Conservation (phyloP, 192 early-diverging fungal genomes). For the Entophlyctis luteolus region DNA sequence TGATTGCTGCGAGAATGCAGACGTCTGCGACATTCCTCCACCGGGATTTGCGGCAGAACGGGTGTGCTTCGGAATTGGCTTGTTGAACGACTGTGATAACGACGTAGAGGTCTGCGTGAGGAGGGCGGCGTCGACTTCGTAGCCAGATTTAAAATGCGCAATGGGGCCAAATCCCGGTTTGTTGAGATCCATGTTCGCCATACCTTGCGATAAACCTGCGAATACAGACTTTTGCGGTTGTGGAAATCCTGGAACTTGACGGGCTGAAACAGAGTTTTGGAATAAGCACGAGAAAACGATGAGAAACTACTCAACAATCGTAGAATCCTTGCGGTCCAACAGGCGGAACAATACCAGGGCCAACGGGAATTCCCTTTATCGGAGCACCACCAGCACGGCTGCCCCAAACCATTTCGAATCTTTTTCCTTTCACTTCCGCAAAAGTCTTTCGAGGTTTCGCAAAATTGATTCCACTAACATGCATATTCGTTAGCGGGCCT, state of each 20-base stretch:
- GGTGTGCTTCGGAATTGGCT: constrained; percentile 1
- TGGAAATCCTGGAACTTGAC: neutral
- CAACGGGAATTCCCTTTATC: constrained; percentile 18
- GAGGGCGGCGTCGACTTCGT: constrained; percentile 5
- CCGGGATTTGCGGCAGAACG: neutral
- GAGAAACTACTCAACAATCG: constrained; percentile 1
- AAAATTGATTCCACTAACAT: constrained; percentile 86
- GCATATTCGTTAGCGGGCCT: constrained; percentile 84
- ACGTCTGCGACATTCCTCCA: neutral
- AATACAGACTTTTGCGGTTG: neutral
- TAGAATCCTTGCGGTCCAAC: constrained; percentile 2
- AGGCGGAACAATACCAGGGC: constrained; percentile 18
- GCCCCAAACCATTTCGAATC: constrained; percentile 33
- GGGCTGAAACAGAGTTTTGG: neutral
- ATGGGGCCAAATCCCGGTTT: neutral
- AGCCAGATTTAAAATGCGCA: constrained; percentile 14
- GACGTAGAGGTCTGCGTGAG: constrained; percentile 3
- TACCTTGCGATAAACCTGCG: constrained; percentile 6
- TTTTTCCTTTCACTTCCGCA: constrained; percentile 21
- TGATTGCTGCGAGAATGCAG: constrained; percentile 4
- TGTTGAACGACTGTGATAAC: constrained; percentile 6
- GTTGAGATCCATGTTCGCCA: neutral
- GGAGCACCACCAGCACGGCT: constrained; percentile 27
- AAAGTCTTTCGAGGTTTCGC: constrained; percentile 37
- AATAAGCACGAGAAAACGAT: neutral